Conservation (phyloP, 2,329 filamentous ascomycete species). For the Chrysosporium keratinophilum region DNA sequence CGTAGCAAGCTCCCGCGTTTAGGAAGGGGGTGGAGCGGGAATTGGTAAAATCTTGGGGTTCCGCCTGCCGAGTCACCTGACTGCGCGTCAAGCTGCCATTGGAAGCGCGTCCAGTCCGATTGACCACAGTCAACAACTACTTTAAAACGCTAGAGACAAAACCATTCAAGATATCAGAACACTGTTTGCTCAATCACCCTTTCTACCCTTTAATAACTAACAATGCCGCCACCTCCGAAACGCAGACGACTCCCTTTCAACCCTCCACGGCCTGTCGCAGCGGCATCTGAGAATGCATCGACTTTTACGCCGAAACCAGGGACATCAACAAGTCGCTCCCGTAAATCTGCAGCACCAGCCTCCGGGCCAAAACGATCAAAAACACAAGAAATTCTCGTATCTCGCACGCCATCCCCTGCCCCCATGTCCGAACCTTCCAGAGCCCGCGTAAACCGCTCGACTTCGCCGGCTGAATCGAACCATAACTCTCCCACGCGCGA, state of each 20-base stretch:
- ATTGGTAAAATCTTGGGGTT: not conserved
- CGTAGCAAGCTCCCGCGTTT: not conserved
- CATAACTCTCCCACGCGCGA: constrained; percentile 14
- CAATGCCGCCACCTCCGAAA: constrained; percentile 27
- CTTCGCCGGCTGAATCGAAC: constrained; percentile 10
- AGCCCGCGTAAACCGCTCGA: not conserved
- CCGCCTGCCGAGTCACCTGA: not conserved
- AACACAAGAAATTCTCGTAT: constrained; percentile 10
- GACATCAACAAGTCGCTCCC: constrained; percentile 13
- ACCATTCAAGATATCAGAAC: not conserved
- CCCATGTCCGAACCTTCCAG: not conserved
- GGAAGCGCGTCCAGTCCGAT: not conserved
- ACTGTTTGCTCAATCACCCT: not conserved
- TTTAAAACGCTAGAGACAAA: not conserved
- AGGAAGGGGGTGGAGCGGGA: not conserved
- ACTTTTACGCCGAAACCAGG: constrained; percentile 17
- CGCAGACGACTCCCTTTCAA: constrained; percentile 37
- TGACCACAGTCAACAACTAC: not conserved
- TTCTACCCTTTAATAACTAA: not conserved
- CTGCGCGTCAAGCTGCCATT: not conserved
- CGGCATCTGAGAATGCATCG: constrained; percentile 21
- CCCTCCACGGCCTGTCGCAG: constrained; percentile 31
- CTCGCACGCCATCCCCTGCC: constrained; percentile 3
- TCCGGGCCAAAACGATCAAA: constrained; percentile 9
- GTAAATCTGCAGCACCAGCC: constrained; percentile 13